Conservation (phyloP, 306 rosid genomes). For the Albizia julibrissin region DNA sequence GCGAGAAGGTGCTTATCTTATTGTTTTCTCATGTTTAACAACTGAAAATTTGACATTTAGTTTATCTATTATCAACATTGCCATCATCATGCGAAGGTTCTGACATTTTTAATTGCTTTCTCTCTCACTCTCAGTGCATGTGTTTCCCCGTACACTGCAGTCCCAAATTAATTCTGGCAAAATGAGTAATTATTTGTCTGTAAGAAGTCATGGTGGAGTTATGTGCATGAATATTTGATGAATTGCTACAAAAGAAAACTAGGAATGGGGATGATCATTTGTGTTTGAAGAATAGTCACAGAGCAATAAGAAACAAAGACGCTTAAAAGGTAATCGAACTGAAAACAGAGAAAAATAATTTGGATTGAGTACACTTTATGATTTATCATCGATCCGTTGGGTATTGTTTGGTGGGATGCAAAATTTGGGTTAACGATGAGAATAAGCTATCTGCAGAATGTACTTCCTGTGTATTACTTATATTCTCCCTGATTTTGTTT, state of each 20-base stretch:
- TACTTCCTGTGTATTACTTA: not conserved
- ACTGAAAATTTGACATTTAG: slow-evolving; percentile 11
- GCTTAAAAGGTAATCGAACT: slow-evolving; percentile 7
- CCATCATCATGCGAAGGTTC: not conserved
- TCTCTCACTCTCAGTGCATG: not conserved
- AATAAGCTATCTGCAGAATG: not conserved
- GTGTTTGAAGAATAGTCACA: not conserved
- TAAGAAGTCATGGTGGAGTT: not conserved
- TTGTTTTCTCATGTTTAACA: slow-evolving; percentile 9
- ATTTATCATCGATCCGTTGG: not conserved
- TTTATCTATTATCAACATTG: not conserved
- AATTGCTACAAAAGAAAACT: not conserved
- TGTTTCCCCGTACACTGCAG: not conserved
- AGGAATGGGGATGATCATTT: not conserved
- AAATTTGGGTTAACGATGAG: not conserved
- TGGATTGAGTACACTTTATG: not conserved
- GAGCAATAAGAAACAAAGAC: not conserved
- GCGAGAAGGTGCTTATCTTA: slow-evolving; percentile 62
- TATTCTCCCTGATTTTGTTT: slow-evolving; percentile 12
- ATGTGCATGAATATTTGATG: not conserved
- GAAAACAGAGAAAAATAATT: not conserved
- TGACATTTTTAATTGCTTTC: not conserved
- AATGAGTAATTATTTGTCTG: not conserved
- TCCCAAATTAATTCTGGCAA: not conserved
- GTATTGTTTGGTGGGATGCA: not conserved